These are phyloP conservation scores for Francoa sonchifolia DNA, from an alignment of 441 rosid species.

Conservation along the genomic window DNA sequence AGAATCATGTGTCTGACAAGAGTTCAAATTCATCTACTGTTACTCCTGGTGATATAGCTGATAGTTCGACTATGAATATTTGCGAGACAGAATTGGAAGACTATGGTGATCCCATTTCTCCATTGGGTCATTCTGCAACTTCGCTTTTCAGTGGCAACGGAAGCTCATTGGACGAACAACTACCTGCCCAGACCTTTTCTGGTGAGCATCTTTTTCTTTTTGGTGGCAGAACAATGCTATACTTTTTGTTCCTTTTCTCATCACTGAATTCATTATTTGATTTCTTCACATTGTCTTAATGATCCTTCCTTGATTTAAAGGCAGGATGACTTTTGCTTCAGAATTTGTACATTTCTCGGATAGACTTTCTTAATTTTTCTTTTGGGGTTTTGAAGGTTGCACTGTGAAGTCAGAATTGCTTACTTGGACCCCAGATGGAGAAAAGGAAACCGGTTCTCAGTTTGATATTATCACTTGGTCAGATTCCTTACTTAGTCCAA, in stretches of 20 bases:
- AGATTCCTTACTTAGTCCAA: conserved; percentile 14
- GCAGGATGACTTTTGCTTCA: no score
- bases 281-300: background rate
- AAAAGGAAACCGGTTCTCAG: conserved; percentile 7
- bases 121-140: conserved; percentile 7
- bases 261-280: background rate
- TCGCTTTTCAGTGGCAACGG: conserved; percentile 8
- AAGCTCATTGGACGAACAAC: conserved; percentile 7
- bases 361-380: no score
- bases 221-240: background rate
- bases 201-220: conserved; percentile 5
- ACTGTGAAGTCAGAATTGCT: conserved; percentile 4
- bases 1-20: background rate
- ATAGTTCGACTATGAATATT: conserved; percentile 1
- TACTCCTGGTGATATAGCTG: conserved; percentile 4
- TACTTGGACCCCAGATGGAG: background rate
- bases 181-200: background rate
- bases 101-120: conserved; percentile 7
- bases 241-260: background rate
- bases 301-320: no score
- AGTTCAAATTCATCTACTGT: background rate
- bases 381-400: no score
- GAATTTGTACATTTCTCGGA: no score
- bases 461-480: conserved; percentile 8
- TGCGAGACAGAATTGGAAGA: conserved; percentile 5